Percentiles rank a stretch among this genome's conserved stretches.
These are phyloP conservation scores for Thielaviopsis euricoi DNA, from an alignment of 2,329 filamentous ascomycete species.

Conservation along the genomic window DNA sequence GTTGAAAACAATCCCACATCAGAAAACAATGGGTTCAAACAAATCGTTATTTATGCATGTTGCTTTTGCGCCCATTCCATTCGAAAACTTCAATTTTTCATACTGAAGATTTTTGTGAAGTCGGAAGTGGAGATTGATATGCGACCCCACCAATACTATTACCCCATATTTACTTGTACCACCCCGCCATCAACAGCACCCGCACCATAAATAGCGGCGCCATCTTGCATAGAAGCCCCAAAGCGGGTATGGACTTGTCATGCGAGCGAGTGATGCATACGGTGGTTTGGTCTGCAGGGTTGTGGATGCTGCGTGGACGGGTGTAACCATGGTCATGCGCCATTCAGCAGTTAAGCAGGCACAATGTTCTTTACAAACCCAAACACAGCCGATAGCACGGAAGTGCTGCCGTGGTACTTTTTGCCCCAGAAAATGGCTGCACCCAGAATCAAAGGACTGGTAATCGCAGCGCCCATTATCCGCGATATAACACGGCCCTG, in stretches of 20 bases:
- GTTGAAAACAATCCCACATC: too few species aligned
- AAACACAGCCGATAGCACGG: neutral
- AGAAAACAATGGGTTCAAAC: too few species aligned
- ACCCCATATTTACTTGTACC: neutral
- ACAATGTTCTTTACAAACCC: neutral
- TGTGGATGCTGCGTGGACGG: neutral
- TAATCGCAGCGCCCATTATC: neutral
- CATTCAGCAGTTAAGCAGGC: neutral
- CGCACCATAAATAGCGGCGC: neutral
- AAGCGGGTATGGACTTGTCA: neutral
- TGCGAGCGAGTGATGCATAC: neutral
- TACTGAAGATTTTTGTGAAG: neutral
- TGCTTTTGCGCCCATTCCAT: too few species aligned
- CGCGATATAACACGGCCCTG: constrained; percentile 44
- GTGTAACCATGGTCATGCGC: neutral
- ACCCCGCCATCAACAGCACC: neutral
- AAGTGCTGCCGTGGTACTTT: neutral
- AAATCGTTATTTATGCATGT: too few species aligned
- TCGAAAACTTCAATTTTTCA: too few species aligned
- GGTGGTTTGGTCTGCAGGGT: neutral
- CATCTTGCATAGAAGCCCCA: neutral
- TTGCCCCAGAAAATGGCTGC: constrained; percentile 4
- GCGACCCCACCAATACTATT: neutral
- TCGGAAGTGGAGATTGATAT: neutral
- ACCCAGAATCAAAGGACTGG: constrained; percentile 5